Evolutionary conservation across 129 eudicot genomes (phyloP), one percentile per base, ranked within the genome.

Genomic region (Lactuca saligna): DNA sequence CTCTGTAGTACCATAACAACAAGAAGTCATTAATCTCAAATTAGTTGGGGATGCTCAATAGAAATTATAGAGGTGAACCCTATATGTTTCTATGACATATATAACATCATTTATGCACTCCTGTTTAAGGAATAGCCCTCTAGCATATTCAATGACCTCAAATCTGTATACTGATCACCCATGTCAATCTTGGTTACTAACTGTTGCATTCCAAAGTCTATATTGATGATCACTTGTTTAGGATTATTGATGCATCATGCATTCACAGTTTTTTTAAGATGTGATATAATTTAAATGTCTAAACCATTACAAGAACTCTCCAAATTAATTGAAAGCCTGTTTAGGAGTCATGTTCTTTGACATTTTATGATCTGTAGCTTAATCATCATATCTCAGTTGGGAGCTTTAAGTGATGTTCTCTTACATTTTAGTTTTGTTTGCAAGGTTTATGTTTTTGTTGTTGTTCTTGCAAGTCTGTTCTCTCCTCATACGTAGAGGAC

Each of bases 251-350:
- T 14, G 15, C 44, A 15, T 39, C 33, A 25, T 25, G 29, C 29
- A 25, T 25, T 25, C 17, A 53, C 33, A 66, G 31, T 32, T 46
- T 71, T 33, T 48, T 6, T 57, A n/a, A 25, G 35, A 14, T 3
- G 70, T 54, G 77, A 63, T 61, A 54, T 51, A 63, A 62, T 63
- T 72, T 72, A 9, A 38, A 25, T 31, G 17, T 12, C 67, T 44
- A 25, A 17, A 44, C 33, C 35, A 7, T 50, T 2, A 71, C 39
- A 2, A 10, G 20, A 46, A 3, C 16, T 46, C 48, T 59, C 25
- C 37, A 71, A 16, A 41, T 69, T 58, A 70, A 32, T 46, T 5
- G 59, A 5, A 46, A 17, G 67, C 59, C 17, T 17, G 12, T 53
- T 32, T 35, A 53, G 50, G 68, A 38, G 44, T 34, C 49, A 46